These are phyloP conservation scores for Singerocomus rubriflavus DNA, from an alignment of 1,284 basidiomycete genomes.

Conservation along the genomic window DNA sequence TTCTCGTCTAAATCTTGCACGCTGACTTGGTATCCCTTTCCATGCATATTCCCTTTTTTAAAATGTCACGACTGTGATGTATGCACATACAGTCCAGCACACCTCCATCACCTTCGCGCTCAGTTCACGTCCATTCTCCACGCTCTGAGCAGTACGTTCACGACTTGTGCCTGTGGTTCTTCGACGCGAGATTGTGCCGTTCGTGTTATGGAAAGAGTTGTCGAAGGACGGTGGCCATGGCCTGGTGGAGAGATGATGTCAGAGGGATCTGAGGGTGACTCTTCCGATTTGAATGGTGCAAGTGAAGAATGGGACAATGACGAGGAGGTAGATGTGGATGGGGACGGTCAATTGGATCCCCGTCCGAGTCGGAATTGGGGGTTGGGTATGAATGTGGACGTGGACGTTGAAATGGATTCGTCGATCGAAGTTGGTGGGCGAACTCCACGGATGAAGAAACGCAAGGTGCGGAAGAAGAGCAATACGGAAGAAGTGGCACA, in stretches of 20 bases:
- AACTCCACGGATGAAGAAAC: slow-evolving; percentile 18
- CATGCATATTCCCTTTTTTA: not conserved
- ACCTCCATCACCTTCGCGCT: slow-evolving; percentile 52
- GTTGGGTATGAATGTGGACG: slow-evolving; percentile 28
- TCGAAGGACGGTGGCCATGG: slow-evolving; percentile 40
- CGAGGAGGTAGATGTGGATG: slow-evolving; percentile 26
- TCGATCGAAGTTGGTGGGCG: slow-evolving; percentile 5
- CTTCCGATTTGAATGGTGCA: slow-evolving; percentile 16
- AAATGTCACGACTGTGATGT: not conserved
- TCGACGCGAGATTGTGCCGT: slow-evolving; percentile 63
- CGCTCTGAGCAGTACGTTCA: slow-evolving; percentile 70
- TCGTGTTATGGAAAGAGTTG: slow-evolving; percentile 62
- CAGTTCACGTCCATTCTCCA: slow-evolving; percentile 73
- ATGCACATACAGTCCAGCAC: slow-evolving; percentile 39
- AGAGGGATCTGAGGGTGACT: slow-evolving; percentile 25
- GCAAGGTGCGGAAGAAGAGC: slow-evolving; percentile 21
- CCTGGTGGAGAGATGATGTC: slow-evolving; percentile 34
- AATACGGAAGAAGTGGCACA: slow-evolving; percentile 1
- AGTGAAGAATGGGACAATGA: slow-evolving; percentile 21
- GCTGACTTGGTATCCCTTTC: slow-evolving; percentile 2
- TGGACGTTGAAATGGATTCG: slow-evolving; percentile 26
- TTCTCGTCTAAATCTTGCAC: not conserved
- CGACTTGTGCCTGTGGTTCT: slow-evolving; percentile 73
- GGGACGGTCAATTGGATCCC: slow-evolving; percentile 16
- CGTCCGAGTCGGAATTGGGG: slow-evolving; percentile 12